phyloP scores from a whole-genome alignment of 495 filamentous ascomycete species.

The Aspergillus taichungensis region DNA sequence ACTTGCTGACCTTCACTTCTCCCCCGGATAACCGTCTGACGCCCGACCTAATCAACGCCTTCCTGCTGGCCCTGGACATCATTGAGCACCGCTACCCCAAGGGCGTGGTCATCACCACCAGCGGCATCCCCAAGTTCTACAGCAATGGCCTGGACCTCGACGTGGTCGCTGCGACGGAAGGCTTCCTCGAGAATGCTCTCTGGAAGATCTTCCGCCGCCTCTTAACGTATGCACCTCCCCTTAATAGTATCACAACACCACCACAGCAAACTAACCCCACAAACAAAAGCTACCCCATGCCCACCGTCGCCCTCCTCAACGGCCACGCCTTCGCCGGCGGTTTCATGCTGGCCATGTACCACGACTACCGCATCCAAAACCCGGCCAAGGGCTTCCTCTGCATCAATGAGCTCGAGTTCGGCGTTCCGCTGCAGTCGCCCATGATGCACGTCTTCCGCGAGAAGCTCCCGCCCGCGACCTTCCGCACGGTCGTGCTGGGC shows the following conservation, averaged over 20 bases:
- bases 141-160: conserved; percentile 69
- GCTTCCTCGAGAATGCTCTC: conserved; percentile 47
- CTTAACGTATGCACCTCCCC: conserved; percentile 41
- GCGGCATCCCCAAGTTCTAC: conserved; percentile 68
- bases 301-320: conserved; percentile 67
- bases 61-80: conserved; percentile 62
- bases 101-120: conserved; percentile 69
- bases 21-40: conserved; percentile 71
- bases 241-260: not conserved
- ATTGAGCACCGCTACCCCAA: conserved; percentile 56
- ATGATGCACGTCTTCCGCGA: conserved; percentile 67
- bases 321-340: conserved; percentile 79
- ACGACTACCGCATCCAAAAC: conserved; percentile 74
- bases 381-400: conserved; percentile 59
- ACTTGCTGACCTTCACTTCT: conserved; percentile 63
- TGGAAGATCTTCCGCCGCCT: conserved; percentile 51
- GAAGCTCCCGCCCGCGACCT: conserved; percentile 47
- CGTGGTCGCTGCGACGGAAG: conserved; percentile 37
- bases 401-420: conserved; percentile 72
- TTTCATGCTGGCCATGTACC: conserved; percentile 73
- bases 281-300: conserved; percentile 59
- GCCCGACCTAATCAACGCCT: conserved; percentile 51
- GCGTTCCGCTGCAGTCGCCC: conserved; percentile 57
- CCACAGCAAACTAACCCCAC: conserved; percentile 1
- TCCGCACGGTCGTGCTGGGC: conserved; percentile 59